phyloP scores from a whole-genome alignment of 257 asterid species.

The Nicotiana obtusifolia region DNA sequence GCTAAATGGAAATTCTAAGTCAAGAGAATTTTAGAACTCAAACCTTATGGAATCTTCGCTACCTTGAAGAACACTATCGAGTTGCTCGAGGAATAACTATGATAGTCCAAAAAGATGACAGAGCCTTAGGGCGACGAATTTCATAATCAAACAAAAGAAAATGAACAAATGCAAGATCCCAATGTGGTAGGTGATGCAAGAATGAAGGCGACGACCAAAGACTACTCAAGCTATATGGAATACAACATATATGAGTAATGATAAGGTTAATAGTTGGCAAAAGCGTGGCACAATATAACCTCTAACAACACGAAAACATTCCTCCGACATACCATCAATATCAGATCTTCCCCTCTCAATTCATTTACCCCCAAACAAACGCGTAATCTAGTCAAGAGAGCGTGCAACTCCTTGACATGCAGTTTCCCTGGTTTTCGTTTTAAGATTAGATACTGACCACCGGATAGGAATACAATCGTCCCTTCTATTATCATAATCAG shows the following conservation, averaged over 20 bases:
- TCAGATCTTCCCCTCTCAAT: not conserved
- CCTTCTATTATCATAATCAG: not conserved
- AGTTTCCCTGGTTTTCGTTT: not conserved
- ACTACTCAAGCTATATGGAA: not conserved
- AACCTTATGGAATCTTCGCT: conserved; percentile 71
- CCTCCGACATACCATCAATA: not conserved
- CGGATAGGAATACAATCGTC: not conserved
- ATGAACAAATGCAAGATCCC: not conserved
- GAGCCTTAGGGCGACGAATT: not conserved
- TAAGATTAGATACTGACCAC: not conserved
- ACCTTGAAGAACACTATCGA: conserved; percentile 72
- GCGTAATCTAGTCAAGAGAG: not conserved
- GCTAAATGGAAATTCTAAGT: not conserved
- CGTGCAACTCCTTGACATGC: not conserved
- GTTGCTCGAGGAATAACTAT: conserved; percentile 96
- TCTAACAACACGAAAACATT: not conserved
- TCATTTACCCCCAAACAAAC: not conserved
- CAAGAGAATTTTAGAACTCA: conserved; percentile 6
- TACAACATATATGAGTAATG: not conserved
- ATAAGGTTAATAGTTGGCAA: not conserved
- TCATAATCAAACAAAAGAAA: not conserved
- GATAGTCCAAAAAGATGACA: conserved; percentile 24
- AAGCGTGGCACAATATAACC: not conserved
- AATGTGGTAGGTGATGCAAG: not conserved
- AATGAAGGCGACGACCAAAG: not conserved